phyloP scores from a whole-genome alignment of 768 basidiomycete genomes.

The Crepidotus variabilis region DNA sequence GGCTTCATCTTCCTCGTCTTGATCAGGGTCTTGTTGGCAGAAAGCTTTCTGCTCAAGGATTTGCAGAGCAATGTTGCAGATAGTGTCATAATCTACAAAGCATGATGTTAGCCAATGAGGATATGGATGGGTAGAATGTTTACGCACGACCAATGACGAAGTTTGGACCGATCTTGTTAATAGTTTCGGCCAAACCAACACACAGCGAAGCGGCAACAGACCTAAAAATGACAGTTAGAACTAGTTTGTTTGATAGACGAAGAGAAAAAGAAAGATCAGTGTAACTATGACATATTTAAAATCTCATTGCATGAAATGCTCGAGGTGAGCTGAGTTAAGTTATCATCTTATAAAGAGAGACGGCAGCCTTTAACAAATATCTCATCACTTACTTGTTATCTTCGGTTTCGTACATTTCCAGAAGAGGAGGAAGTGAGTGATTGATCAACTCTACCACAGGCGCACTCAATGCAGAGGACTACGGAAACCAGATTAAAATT shows the following conservation, averaged over 20 bases:
- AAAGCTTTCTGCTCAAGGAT: constrained; percentile 92
- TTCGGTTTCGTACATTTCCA: constrained; percentile 91
- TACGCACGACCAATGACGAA: constrained; percentile 73
- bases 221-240: constrained; percentile 36
- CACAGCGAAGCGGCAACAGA: constrained; percentile 87
- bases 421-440: constrained; percentile 66
- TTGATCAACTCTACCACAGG: constrained; percentile 78
- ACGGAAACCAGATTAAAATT: background rate
- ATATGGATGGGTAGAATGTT: background rate
- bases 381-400: constrained; percentile 87
- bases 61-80: constrained; percentile 79
- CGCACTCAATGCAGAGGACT: constrained; percentile 46
- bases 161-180: constrained; percentile 88
- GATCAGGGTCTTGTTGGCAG: constrained; percentile 95
- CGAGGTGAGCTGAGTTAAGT: constrained; percentile 78
- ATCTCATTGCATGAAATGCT: constrained; percentile 61
- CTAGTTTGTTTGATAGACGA: constrained; percentile 8
- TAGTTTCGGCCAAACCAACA: constrained; percentile 84
- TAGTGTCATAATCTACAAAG: constrained; percentile 61
- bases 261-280: constrained; percentile 29
- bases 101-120: constrained; percentile 6
- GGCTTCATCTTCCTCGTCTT: constrained; percentile 81
- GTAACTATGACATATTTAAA: constrained; percentile 13
- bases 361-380: constrained; percentile 4
- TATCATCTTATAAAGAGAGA: constrained; percentile 44